Conservation (phyloP, 176 grass and related monocot species). For the Zea luxurians region DNA sequence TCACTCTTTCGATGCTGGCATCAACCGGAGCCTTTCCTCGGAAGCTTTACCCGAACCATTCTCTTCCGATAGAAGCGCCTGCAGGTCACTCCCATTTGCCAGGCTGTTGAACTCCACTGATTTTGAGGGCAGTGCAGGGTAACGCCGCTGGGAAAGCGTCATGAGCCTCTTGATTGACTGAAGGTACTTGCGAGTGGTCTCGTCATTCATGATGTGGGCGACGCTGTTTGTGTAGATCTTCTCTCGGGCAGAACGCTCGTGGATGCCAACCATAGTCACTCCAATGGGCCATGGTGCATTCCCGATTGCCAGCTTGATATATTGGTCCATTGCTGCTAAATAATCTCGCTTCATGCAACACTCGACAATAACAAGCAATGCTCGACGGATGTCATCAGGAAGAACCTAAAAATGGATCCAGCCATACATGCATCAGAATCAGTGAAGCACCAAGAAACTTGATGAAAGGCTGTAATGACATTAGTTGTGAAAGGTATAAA, state of each 20-base stretch:
- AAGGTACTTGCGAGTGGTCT: conserved; percentile 90
- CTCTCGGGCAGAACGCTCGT: conserved; percentile 82
- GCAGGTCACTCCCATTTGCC: conserved; percentile 88
- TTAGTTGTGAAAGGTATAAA: background rate
- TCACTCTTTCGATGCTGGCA: conserved; percentile 66
- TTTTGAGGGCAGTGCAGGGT: conserved; percentile 75
- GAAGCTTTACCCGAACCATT: conserved; percentile 27
- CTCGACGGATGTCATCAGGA: conserved; percentile 66
- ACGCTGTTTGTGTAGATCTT: conserved; percentile 88
- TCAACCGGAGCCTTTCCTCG: conserved; percentile 54
- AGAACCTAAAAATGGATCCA: conserved; percentile 50
- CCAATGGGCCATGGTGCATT: conserved; percentile 96
- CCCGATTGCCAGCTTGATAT: conserved; percentile 87
- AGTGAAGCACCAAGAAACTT: background rate
- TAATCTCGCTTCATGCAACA: conserved; percentile 90
- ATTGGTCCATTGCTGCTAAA: conserved; percentile 87
- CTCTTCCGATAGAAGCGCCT: conserved; percentile 65
- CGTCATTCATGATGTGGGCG: conserved; percentile 93
- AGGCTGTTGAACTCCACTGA: conserved; percentile 94
- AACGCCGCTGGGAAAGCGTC: conserved; percentile 77
- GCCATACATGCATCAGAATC: conserved; percentile 26
- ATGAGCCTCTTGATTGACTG: conserved; percentile 90
- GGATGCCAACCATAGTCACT: conserved; percentile 96
- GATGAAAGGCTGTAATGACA: background rate
- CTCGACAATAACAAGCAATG: conserved; percentile 69